These are phyloP conservation scores for Rhamnella rubrinervis DNA, from an alignment of 331 rosid genomes.

Conservation along the genomic window DNA sequence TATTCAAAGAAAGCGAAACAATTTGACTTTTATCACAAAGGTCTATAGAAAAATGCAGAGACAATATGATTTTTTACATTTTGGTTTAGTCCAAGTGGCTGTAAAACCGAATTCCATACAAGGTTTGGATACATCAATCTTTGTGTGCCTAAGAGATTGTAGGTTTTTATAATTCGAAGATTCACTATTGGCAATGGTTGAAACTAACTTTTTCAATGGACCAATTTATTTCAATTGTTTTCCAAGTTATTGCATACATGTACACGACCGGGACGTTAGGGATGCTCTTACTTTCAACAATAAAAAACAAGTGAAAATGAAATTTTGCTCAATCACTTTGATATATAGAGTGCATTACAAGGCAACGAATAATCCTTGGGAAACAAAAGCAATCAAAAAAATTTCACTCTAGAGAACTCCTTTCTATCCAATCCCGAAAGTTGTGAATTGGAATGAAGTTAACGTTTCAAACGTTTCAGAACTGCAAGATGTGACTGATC, in stretches of 20 bases:
- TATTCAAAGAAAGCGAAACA: background rate
- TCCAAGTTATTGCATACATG: background rate
- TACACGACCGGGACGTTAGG: background rate
- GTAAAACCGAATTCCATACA: background rate
- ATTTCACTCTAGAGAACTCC: too few relatives aligned
- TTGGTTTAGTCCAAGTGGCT: background rate
- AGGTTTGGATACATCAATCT: background rate
- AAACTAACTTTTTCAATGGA: background rate
- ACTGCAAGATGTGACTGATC: too few relatives aligned
- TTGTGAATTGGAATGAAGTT: too few relatives aligned
- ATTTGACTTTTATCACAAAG: background rate
- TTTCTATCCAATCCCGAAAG: too few relatives aligned
- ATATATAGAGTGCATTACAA: too few relatives aligned
- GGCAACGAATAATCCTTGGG: too few relatives aligned
- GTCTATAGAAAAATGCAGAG: background rate
- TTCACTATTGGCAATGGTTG: background rate
- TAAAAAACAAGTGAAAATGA: too few relatives aligned
- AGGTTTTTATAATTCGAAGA: background rate
- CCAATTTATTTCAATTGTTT: background rate
- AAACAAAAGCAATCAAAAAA: too few relatives aligned
- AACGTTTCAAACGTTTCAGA: too few relatives aligned
- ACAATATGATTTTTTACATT: background rate
- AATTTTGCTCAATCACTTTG: too few relatives aligned
- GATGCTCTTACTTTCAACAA: too few relatives aligned
- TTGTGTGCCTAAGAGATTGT: background rate